Evolutionary conservation across 495 filamentous ascomycete genomes (phyloP).

Genomic region (Daldinia bambusicola): DNA sequence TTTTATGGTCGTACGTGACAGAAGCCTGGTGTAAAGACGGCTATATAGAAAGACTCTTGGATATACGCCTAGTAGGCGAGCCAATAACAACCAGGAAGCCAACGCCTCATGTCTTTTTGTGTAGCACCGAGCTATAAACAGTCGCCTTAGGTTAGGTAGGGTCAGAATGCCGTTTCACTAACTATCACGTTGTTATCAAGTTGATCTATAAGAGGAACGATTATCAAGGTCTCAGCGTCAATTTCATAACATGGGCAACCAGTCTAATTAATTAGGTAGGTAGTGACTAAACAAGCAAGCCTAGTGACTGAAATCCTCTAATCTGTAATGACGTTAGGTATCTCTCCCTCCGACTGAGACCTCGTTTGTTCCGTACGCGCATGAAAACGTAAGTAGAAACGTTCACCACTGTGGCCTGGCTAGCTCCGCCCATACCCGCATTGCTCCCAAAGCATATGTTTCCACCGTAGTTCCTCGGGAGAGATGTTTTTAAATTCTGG

Average conservation of each 20-base stretch:
- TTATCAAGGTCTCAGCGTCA: not conserved
- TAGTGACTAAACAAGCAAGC: not conserved
- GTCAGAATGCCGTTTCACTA: not conserved
- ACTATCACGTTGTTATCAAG: not conserved
- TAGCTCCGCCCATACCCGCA: not conserved
- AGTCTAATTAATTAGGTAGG: not conserved
- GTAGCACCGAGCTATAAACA: not conserved
- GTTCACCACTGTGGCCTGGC: not conserved
- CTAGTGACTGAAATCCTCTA: not conserved
- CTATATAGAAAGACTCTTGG: not conserved
- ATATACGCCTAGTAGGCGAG: too few species aligned
- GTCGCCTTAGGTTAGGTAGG: not conserved
- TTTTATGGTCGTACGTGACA: slow-evolving; percentile 56
- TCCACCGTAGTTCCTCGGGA: slow-evolving; percentile 20
- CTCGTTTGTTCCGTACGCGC: not conserved
- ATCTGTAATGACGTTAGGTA: not conserved
- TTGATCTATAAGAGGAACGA: not conserved
- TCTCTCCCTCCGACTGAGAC: not conserved
- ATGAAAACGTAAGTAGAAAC: not conserved
- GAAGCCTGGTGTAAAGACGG: not conserved
- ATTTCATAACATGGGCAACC: not conserved
- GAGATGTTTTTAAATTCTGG: slow-evolving; percentile 1
- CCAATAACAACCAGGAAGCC: too few species aligned
- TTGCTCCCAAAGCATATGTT: not conserved
- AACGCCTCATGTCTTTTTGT: too few species aligned